phyloP scores from a whole-genome alignment of 1,139 yeast species.

The Hansenula anomala region DNA sequence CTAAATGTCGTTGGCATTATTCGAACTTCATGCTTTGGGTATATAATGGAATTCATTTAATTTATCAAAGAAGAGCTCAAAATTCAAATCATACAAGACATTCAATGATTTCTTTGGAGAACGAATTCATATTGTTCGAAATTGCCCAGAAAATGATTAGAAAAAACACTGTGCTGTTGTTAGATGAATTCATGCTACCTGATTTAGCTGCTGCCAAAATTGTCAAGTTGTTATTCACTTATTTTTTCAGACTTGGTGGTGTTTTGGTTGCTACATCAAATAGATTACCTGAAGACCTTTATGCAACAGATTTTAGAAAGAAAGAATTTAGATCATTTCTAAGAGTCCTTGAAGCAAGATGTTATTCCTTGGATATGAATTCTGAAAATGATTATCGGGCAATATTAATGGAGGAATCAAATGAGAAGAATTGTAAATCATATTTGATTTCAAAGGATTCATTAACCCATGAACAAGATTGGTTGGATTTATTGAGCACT shows the following conservation, averaged over 20 bases:
- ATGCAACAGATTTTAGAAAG: slow-evolving; percentile 59
- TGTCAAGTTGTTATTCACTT: slow-evolving; percentile 57
- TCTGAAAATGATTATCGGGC: slow-evolving; percentile 53
- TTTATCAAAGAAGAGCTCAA: slow-evolving; percentile 39
- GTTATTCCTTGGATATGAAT: slow-evolving; percentile 60
- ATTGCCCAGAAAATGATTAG: slow-evolving; percentile 62
- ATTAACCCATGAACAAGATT: background rate
- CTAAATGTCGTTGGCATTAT: slow-evolving; percentile 70
- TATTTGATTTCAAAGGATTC: slow-evolving; percentile 26
- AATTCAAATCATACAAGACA: slow-evolving; percentile 26
- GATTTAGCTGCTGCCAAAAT: slow-evolving; percentile 71
- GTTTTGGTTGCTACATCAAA: slow-evolving; percentile 71
- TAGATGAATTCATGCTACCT: slow-evolving; percentile 74
- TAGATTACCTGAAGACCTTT: slow-evolving; percentile 64
- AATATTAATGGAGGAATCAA: slow-evolving; percentile 30
- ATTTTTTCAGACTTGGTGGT: slow-evolving; percentile 69
- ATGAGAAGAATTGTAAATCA: slow-evolving; percentile 18
- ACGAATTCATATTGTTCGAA: slow-evolving; percentile 62
- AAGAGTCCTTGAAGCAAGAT: slow-evolving; percentile 52
- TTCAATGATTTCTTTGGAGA: slow-evolving; percentile 41
- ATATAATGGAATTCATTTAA: slow-evolving; percentile 53
- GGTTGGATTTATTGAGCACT: slow-evolving; percentile 2
- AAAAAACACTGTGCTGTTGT: slow-evolving; percentile 52
- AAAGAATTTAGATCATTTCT: slow-evolving; percentile 54
- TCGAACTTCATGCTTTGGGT: slow-evolving; percentile 68